A percentile compares a stretch with the other conserved stretches of the same genome.
Evolutionary conservation across 768 basidiomycete genomes (phyloP).

Genomic region (Pilatotrama ljubarskyi): DNA sequence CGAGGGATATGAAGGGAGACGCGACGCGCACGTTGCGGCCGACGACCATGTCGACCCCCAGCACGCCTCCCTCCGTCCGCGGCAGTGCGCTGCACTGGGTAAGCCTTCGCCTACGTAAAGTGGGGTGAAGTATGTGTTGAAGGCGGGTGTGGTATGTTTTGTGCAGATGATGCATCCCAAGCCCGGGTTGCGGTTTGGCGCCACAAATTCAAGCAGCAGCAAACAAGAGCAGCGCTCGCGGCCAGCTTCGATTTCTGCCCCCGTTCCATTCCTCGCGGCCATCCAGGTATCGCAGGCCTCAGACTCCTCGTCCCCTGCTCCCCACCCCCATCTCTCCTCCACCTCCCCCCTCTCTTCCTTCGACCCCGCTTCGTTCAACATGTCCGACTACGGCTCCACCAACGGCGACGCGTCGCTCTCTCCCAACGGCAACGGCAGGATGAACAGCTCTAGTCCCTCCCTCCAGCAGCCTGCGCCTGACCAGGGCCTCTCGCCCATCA

Average conservation of each 20-base stretch:
- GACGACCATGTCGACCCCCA: conserved; percentile 18
- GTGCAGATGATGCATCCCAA: conserved; percentile 46
- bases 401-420: conserved; percentile 57
- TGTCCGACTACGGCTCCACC: conserved; percentile 75
- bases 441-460: conserved; percentile 67
- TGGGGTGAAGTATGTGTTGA: not conserved
- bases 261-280: conserved; percentile 35
- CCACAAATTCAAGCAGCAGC: conserved; percentile 37
- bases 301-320: not conserved
- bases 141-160: not conserved
- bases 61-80: conserved; percentile 16
- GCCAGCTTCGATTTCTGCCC: conserved; percentile 44
- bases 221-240: conserved; percentile 35
- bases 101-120: conserved; percentile 7
- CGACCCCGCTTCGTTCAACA: conserved; percentile 39
- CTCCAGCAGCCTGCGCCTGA: conserved; percentile 36
- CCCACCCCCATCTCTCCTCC: conserved; percentile 17
- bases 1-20: conserved; percentile 16
- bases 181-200: conserved; percentile 36
- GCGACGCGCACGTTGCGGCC: conserved; percentile 10
- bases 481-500: conserved; percentile 39
- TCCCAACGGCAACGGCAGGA: conserved; percentile 58
- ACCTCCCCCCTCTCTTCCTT: conserved; percentile 27
- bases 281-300: conserved; percentile 46
- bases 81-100: conserved; percentile 24